phyloP scores from a whole-genome alignment of 2,329 filamentous ascomycete genomes.

The Hymenoscyphus occultus region DNA sequence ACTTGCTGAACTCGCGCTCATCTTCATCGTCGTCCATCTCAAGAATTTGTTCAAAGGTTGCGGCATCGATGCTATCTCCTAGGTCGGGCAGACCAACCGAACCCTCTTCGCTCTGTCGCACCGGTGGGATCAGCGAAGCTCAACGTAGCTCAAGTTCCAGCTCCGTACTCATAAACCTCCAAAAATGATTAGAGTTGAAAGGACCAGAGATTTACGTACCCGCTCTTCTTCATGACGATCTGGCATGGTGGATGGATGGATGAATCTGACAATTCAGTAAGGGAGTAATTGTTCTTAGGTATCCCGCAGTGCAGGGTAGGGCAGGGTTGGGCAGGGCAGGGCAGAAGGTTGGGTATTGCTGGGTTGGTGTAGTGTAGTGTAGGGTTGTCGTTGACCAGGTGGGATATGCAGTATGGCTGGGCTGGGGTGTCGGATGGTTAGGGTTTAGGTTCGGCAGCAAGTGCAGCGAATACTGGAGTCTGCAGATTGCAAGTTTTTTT shows the following conservation, averaged over 20 bases:
- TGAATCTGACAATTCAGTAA: neutral
- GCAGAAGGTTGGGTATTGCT: neutral
- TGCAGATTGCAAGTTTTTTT: no score
- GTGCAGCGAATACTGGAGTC: no score
- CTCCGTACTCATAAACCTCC: neutral
- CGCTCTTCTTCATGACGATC: conserved; percentile 23
- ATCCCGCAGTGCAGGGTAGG: neutral
- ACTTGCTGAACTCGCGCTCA: conserved; percentile 81
- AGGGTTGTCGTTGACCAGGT: neutral
- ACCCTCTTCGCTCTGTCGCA: conserved; percentile 35
- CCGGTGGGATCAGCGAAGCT: neutral
- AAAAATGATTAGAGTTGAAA: no score
- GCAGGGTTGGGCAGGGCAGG: neutral
- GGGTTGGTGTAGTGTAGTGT: neutral
- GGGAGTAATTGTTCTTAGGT: neutral
- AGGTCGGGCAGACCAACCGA: conserved; percentile 49
- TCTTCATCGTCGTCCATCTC: conserved; percentile 95
- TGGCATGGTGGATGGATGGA: conserved; percentile 11
- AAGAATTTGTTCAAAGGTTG: conserved; percentile 89
- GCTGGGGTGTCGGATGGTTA: neutral
- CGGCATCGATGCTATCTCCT: conserved; percentile 72
- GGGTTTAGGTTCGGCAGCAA: neutral
- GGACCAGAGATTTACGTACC: conserved; percentile 11
- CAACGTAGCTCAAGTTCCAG: neutral
- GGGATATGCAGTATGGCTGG: neutral